Evolutionary conservation across 352 stramenopile species (phyloP), one percentile per base, ranked within the genome.

Genomic region (Globisporangium heterothallicum): DNA sequence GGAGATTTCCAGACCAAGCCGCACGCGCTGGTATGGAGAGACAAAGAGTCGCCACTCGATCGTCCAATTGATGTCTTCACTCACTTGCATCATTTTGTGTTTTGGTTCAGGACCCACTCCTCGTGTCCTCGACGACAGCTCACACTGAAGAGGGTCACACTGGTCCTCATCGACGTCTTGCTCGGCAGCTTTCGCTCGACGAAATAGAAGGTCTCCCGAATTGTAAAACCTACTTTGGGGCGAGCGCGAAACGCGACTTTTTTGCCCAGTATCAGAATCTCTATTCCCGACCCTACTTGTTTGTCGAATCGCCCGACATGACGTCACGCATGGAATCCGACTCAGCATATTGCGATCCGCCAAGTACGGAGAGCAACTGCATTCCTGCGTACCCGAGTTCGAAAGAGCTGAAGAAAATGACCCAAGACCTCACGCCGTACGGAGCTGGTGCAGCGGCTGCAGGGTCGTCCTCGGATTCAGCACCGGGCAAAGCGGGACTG

Each of bases 261-360:
- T 92, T 78, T 50, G 61, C 61, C 6, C 64, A 76, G 52, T 92
- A 92, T 58, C 68, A 62, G 1, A 64, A 84, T 29, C 26, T 92
- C 32, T 72, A 83, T 43, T 75, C 69, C 0, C 71, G 77, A n/a
- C 75, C 75, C 18, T 87, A 86, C 53, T 49, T 89, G 21, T 89
- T 86, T 30, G 64, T 84, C 18, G 69, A 73, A 10, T 49, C 58
- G 10, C 42, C 57, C 3, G 29, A 53, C 6, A 21, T 44, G 7
- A 12, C 34, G 34, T 41, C 34, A 12, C 34, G 12, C n/a, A 12
- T 16, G 34, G n/a, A 41, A n/a, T 41, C 34, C 34, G n/a, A n/a
- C 34, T 41, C 34, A 16, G 12, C 34, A 41, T 12, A n/a, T n/a
- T n/a, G n/a, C n/a, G n/a, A n/a, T n/a, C 44, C 43, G 0, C 4